phyloP scores from a whole-genome alignment of 1,284 basidiomycete species.

The Cystobasidiaceae sp. region DNA sequence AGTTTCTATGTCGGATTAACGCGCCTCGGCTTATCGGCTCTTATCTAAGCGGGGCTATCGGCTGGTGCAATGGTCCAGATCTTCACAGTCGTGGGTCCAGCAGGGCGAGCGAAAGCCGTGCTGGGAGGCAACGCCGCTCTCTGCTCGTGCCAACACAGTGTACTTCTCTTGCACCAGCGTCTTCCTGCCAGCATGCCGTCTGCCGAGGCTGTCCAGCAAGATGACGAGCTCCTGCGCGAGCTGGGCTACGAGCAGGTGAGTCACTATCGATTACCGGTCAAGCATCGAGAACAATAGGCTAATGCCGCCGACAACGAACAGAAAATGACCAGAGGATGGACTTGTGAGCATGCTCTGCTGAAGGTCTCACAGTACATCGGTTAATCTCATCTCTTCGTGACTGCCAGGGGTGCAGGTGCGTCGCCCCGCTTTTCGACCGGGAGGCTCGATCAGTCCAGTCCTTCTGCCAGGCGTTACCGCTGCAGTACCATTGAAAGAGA shows the following conservation, averaged over 20 bases:
- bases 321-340: not conserved
- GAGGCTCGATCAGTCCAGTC: not conserved
- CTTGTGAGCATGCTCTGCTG: not conserved
- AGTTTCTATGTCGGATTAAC: too few species aligned
- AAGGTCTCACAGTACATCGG: not conserved
- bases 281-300: not conserved
- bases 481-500: not conserved
- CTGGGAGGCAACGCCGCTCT: too few species aligned
- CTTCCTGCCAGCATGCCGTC: too few species aligned
- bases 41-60: too few species aligned
- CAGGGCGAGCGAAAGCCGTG: too few species aligned
- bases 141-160: too few species aligned
- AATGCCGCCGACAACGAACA: not conserved
- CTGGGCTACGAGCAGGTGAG: not conserved
- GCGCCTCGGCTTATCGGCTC: too few species aligned
- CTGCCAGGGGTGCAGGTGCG: not conserved
- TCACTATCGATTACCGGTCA: not conserved
- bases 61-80: too few species aligned
- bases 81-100: too few species aligned
- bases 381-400: not conserved
- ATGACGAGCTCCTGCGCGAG: slow-evolving; percentile 1
- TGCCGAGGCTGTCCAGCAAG: not conserved
- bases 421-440: not conserved
- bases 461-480: not conserved
- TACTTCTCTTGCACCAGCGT: too few species aligned